phyloP scores from a whole-genome alignment of 768 basidiomycete species.

The Pleurotus djamor region DNA sequence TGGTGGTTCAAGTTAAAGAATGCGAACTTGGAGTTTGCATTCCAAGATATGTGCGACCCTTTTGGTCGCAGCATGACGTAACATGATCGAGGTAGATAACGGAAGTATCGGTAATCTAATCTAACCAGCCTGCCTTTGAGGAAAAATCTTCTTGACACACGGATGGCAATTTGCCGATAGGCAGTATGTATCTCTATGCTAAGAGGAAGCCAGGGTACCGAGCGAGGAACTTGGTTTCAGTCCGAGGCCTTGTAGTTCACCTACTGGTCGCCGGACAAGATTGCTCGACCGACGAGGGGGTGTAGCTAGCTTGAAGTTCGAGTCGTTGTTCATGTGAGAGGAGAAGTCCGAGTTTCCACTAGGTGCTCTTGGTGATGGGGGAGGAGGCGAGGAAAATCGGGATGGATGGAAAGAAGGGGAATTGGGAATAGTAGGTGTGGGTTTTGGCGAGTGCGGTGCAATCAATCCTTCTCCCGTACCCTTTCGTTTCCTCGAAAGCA shows the following conservation, averaged over 20 bases:
- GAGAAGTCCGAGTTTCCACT: constrained; percentile 10
- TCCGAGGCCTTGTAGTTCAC: constrained; percentile 19
- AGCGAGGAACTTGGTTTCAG: constrained; percentile 16
- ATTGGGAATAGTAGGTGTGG: too few relatives aligned
- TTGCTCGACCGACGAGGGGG: constrained; percentile 26
- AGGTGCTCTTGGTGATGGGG: constrained; percentile 19
- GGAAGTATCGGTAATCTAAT: neutral
- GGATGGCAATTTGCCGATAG: too few relatives aligned
- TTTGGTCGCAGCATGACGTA: constrained; percentile 5
- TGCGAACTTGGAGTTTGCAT: neutral
- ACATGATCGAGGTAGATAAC: constrained; percentile 7
- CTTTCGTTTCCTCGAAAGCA: constrained; percentile 39
- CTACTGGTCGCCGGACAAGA: neutral
- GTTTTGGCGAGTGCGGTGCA: constrained; percentile 60
- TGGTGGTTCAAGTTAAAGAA: constrained; percentile 17
- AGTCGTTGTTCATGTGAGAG: too few relatives aligned
- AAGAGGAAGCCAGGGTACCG: too few relatives aligned
- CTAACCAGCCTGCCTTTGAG: too few relatives aligned
- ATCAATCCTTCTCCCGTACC: constrained; percentile 67
- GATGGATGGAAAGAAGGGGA: constrained; percentile 7
- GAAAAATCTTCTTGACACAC: too few relatives aligned
- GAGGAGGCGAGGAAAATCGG: constrained; percentile 21
- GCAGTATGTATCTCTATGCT: too few relatives aligned
- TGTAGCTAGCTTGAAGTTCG: constrained; percentile 37
- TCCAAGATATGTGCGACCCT: neutral